Evolutionary conservation across 2,329 filamentous ascomycete species (phyloP), one percentile per base, ranked within the genome.

Genomic region (Colletotrichum horii): DNA sequence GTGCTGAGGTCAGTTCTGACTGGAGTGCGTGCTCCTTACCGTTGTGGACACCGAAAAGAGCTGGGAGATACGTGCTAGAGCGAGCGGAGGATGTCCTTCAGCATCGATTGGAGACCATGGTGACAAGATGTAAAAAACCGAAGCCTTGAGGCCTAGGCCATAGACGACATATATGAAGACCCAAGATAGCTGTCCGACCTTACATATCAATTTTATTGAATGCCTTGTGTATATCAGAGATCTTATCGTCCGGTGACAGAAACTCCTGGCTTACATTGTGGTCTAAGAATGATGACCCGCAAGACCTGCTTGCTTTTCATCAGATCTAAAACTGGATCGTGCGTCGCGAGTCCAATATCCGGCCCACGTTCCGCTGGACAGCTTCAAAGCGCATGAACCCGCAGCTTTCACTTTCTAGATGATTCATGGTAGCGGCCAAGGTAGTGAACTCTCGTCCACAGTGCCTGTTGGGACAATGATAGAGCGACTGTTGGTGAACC

Each of bases 391-490:
- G 80, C 73, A 82, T 84, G 43, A 77, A 83, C 6, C 81, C 79
- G 75, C 87, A 88, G 4, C 77, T 70, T 79, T 88, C 86, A 79
- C 86, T 88, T 80, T 88, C 87, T 16, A 87, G 78, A 66, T 88
- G 87, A 65, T 85, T 86, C 77, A 87, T 82, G 19, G 87, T 70
- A 12, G 74, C 82, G 2, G 84, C 86, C 24, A 88, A 77, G 4
- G 78, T 83, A 68, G 78, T 85, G 78, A 87, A 88, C 4, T 88
- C 81, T n/a, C 64, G 76, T 1, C 68, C 22, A 69, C 87, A 88
- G 16, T 26, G 26, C 2, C 14, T 62, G 2, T 85, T 84, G 0
- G 84, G 85, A 58, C 86, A 88, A 74, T 86, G 85, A 66, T 88
- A 88, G 14, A 86, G 76, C 0, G 71, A 52, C 62, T 85, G 78